Base-by-base conservation (phyloP, 2,329 filamentous ascomycete species). In the Fusarium nurragi region DNA sequence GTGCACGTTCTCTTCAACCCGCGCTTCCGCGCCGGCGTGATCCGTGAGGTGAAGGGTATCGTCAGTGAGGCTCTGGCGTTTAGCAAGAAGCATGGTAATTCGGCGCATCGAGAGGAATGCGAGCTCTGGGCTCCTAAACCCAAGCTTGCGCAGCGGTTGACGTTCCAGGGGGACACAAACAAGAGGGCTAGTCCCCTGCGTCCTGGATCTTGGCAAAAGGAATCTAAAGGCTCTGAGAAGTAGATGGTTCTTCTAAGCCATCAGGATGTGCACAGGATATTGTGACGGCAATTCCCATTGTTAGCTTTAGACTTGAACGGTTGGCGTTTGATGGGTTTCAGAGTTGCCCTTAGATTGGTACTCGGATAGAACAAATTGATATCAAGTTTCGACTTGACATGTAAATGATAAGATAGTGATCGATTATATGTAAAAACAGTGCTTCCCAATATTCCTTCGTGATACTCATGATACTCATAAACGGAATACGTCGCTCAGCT, bases 401-500 rank as follows among this genome's bases (percentile, higher is more conserved):
- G 8, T 6, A 22, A 44, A 23, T 0, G 2, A 28, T 21, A 14
- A 21, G 6, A 18, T 28, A 30, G 13, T 9, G 19, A 51, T 21
- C n/a, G 6, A 36, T 21, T 3, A 34, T 14, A 38, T 13, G 7
- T n/a, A 23, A 25, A 16, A 16, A 32, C 6, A 49, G 38, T 18
- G 39, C 34, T 39, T 43, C 28, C 50, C 28, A 38, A 16, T 23
- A 36, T 14, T 11, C 18, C n/a, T 39, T 11, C 21, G 13, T 50
- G 18, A 6, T 22, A n/a, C 26, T 28, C 34, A 22, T 40, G 16
- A 34, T 32, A 38, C 19, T 67, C 51, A 69, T 9, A 67, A 16
- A 22, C 23, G 19, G 41, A 75, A 75, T 2, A 77, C 60, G 6
- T 73, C 60, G 2, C 67, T 46, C n/a, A 77, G 28, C 25, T 57